A percentile compares a stretch with the other conserved stretches of the same genome.
These are phyloP conservation scores for Ceratocystis huliohia DNA, from an alignment of 2,329 filamentous ascomycete species.

Conservation along the genomic window DNA sequence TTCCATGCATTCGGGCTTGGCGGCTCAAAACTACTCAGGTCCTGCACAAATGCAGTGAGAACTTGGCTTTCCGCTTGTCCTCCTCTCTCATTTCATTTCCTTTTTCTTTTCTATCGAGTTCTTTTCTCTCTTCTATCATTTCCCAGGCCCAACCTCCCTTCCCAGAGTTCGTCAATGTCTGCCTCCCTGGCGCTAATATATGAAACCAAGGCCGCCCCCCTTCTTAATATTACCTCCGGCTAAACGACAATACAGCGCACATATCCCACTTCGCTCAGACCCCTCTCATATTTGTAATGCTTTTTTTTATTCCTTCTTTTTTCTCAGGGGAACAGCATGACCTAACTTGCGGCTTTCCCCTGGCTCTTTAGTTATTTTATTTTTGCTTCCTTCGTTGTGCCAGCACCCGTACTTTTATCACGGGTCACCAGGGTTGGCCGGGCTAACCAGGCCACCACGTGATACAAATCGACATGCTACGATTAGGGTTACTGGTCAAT, in stretches of 20 bases:
- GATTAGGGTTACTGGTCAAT: neutral
- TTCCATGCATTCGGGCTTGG: neutral
- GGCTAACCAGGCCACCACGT: neutral
- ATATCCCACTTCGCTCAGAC: neutral
- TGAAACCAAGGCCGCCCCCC: conserved; percentile 9
- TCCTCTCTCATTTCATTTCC: neutral
- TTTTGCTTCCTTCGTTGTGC: neutral
- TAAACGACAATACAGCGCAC: conserved; percentile 6
- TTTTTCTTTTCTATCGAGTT: neutral
- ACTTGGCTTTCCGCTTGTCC: neutral
- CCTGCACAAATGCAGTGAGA: neutral
- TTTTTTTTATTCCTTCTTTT: neutral
- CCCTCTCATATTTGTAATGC: neutral
- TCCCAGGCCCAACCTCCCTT: neutral
- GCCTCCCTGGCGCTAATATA: conserved; percentile 9
- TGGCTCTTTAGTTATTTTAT: neutral
- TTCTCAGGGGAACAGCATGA: neutral
- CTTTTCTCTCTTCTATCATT: neutral
- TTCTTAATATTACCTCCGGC: conserved; percentile 15
- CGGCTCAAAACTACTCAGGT: neutral
- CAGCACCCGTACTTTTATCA: neutral
- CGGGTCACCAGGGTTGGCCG: neutral
- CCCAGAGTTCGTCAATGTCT: neutral
- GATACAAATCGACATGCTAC: neutral
- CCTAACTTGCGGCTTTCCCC: neutral